A percentile compares a stretch with the other conserved stretches of the same genome.
These are phyloP conservation scores for Pleurotus sapidus DNA, from an alignment of 768 basidiomycete genomes.

Conservation along the genomic window DNA sequence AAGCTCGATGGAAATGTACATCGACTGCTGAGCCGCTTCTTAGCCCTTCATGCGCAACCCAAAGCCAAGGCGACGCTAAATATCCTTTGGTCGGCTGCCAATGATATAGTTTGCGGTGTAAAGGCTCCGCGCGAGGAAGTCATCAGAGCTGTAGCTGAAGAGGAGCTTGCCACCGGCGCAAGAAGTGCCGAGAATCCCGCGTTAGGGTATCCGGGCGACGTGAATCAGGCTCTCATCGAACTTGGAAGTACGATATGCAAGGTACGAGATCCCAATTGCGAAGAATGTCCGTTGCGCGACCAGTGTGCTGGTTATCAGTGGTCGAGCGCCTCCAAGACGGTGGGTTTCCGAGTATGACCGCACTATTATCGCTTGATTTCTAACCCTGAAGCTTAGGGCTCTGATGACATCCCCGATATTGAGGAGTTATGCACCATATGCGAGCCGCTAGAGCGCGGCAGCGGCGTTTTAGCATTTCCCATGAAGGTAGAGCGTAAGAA, in stretches of 20 bases:
- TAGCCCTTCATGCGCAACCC: slow-evolving; percentile 80
- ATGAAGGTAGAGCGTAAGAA: slow-evolving; percentile 85
- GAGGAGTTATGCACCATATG: slow-evolving; percentile 78
- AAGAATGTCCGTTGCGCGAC: slow-evolving; percentile 62
- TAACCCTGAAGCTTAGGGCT: background rate
- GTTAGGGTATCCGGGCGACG: slow-evolving; percentile 64
- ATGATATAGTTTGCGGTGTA: slow-evolving; percentile 54
- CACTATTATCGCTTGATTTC: background rate
- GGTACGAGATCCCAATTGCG: slow-evolving; percentile 75
- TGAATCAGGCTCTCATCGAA: slow-evolving; percentile 94
- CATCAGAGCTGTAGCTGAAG: slow-evolving; percentile 11
- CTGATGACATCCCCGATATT: slow-evolving; percentile 46
- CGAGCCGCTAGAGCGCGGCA: slow-evolving; percentile 42
- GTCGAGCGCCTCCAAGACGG: slow-evolving; percentile 1
- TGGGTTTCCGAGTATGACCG: slow-evolving; percentile 10
- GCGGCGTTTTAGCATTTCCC: slow-evolving; percentile 71
- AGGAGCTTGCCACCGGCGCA: slow-evolving; percentile 8
- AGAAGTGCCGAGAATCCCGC: slow-evolving; percentile 13
- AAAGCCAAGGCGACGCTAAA: slow-evolving; percentile 79
- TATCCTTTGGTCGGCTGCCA: slow-evolving; percentile 79
- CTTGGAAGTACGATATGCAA: slow-evolving; percentile 93
- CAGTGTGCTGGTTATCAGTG: slow-evolving; percentile 65
- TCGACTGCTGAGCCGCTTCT: slow-evolving; percentile 76
- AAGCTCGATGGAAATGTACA: slow-evolving; percentile 92
- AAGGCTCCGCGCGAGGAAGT: background rate